Evolutionary conservation across 257 asterid genomes (phyloP).

Genomic region (Parsonsia alboflavescens): DNA sequence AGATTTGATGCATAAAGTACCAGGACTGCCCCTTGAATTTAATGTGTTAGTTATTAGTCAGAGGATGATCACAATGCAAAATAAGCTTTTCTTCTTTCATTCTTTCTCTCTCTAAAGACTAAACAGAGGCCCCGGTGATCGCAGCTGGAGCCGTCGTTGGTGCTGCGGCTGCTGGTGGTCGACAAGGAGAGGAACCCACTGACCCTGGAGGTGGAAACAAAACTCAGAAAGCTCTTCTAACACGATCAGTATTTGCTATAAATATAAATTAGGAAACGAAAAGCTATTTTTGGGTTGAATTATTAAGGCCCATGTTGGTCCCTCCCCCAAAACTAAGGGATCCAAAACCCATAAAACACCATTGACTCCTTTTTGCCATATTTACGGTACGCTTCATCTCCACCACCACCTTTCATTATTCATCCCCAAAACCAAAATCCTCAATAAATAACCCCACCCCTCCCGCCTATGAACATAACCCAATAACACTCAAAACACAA

Average conservation of each 20-base stretch:
- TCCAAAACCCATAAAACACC: conserved; percentile 2
- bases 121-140: background rate
- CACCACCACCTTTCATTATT: background rate
- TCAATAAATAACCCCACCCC: background rate
- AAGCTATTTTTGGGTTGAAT: background rate
- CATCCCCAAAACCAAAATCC: background rate
- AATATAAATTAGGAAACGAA: conserved; percentile 20
- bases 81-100: no score
- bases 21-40: background rate
- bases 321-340: conserved; percentile 11
- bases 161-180: background rate
- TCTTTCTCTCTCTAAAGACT: background rate
- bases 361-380: conserved; percentile 1
- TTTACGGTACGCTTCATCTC: conserved; percentile 11
- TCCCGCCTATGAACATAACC: background rate
- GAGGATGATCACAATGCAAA: no score
- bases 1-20: background rate
- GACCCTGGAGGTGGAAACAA: conserved; percentile 12
- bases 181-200: conserved; percentile 7
- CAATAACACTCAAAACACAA: background rate
- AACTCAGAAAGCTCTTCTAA: conserved; percentile 11
- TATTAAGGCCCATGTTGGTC: conserved; percentile 15
- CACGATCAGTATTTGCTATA: conserved; percentile 21
- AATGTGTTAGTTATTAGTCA: background rate
- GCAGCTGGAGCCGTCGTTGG: background rate